Evolutionary conservation across 768 basidiomycete genomes (phyloP), one percentile per base, ranked within the genome.

Genomic region (Sarcomyxa edulis): DNA sequence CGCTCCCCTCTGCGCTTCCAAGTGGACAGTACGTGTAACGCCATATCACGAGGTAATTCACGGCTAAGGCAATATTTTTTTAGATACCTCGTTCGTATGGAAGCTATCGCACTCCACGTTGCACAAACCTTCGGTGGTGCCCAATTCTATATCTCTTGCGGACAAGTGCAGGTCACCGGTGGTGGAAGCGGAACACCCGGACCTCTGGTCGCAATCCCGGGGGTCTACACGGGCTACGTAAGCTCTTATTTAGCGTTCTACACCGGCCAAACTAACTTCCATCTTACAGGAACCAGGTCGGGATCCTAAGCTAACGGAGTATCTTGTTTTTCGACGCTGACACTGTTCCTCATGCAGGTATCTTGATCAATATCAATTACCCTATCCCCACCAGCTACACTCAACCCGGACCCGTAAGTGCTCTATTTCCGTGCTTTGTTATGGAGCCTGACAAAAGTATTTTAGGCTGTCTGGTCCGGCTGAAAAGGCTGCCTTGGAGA

Each of bases 31-130:
- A n/a, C n/a, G n/a, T n/a, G n/a, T n/a, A n/a, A n/a, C n/a, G n/a
- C n/a, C n/a, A n/a, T n/a, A n/a, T n/a, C n/a, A n/a, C n/a, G n/a
- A n/a, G n/a, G n/a, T n/a, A n/a, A n/a, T n/a, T n/a, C n/a, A n/a
- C n/a, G n/a, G n/a, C n/a, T n/a, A n/a, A n/a, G n/a, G n/a, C n/a
- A n/a, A n/a, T n/a, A n/a, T n/a, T n/a, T n/a, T n/a, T n/a, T n/a
- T n/a, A n/a, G n/a, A n/a, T 68, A 62, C 45, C 58, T 64, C 28
- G 59, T 70, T 36, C 65, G 67, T 35, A 59, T 66, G 37, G 69
- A 71, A 37, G 55, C 61, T 18, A 69, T 70, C 31, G 70, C 70
- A 21, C 53, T 72, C 22, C 69, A 72, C 46, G 34, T 46, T 5
- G 68, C 69, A 9, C 46, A 46, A 8, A 59, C 58, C 16, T 69